Conservation (phyloP, 73 alveolate genomes). For the Paramecium sexaurelia region DNA sequence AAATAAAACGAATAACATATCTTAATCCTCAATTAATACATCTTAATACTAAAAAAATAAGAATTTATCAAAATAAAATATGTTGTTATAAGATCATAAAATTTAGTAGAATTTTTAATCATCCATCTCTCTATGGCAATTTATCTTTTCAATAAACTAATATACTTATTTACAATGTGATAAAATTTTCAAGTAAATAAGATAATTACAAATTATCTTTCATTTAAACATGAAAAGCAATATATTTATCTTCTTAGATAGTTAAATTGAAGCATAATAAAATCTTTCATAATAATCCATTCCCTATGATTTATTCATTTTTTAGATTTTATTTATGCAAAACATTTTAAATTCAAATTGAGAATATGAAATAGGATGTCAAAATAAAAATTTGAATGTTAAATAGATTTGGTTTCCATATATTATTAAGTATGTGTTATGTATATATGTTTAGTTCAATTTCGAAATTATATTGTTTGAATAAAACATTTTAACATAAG, state of each 20-base stretch:
- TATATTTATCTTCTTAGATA: not conserved
- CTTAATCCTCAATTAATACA: not conserved
- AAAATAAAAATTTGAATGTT: no score
- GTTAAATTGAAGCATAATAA: no score
- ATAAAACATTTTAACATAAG: no score
- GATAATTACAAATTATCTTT: no score
- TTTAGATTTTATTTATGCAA: no score
- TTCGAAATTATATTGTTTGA: no score
- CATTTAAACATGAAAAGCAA: not conserved
- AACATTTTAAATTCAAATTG: no score
- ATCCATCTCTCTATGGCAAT: slow-evolving; percentile 23
- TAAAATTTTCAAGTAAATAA: no score
- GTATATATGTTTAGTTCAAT: no score
- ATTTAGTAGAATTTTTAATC: not conserved
- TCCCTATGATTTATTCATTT: not conserved
- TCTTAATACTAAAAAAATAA: not conserved
- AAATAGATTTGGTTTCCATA: no score
- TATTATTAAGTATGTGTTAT: no score
- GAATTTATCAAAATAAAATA: not conserved
- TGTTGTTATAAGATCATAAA: not conserved
- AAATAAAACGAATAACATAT: not conserved
- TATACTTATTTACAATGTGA: not conserved
- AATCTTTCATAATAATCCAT: not conserved
- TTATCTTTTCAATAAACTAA: not conserved
- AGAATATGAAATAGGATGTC: no score